Evolutionary conservation across 495 filamentous ascomycete genomes (phyloP), one percentile per base, ranked within the genome.

Genomic region (Penicillium bialowiezense): DNA sequence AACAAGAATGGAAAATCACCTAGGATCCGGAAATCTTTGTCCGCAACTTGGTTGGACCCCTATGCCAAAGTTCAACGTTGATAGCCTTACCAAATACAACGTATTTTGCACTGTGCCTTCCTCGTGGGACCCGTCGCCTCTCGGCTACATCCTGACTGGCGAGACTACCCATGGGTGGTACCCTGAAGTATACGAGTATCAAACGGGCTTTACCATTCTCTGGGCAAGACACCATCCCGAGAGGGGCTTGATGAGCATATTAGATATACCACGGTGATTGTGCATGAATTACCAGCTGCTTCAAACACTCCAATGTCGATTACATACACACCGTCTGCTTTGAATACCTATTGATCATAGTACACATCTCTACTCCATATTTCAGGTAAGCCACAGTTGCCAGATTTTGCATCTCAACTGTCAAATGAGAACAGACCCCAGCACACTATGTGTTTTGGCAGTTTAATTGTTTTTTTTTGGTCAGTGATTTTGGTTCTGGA

Each of bases 61-160:
- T 57, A 60, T 56, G 51, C 57, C 55, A 51, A 63, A 40, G 40
- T 7, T n/a, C 13, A 8, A 15, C 59, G 56, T 55, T 58, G 50
- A n/a, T 49, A 44, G 58, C 55, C 43, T 54, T 58, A 41, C 48
- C 48, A 53, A 54, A 55, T 58, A 63, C 60, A 55, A 60, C 54
- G 54, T 58, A 51, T 58, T 56, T 54, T 45, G 26, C 64, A 67
- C 69, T 69, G 49, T 64, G 68, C 59, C 52, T 53, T 53, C 60
- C 55, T 71, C 66, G 64, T 71, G 70, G 68, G 42, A 50, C 29
- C 19, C 15, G 48, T 52, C 40, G 33, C 23, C 34, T 54, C 21
- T 34, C 37, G 41, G 24, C 41, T 44, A 15, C 43, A n/a, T 46
- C 37, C 34, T 51, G 46, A 51, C 51, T 58, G 52, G 52, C 53